Conservation (phyloP, 257 asterid genomes). For the Solanum rostratum region DNA sequence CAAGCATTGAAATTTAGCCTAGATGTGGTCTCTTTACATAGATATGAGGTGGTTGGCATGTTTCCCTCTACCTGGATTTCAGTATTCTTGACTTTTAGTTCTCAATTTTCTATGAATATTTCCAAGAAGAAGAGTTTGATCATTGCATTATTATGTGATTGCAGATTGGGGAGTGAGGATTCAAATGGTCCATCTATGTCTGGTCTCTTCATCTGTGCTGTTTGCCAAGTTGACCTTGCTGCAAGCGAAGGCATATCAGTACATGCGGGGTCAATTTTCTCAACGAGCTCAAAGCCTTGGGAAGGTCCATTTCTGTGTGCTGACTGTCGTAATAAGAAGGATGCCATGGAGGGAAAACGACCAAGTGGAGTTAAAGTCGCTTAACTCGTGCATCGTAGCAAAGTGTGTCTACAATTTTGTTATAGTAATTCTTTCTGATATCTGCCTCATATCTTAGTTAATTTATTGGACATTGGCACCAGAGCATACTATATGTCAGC, state of each 20-base stretch:
- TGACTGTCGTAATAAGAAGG: constrained; percentile 64
- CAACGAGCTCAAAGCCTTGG: constrained; percentile 72
- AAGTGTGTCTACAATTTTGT: neutral
- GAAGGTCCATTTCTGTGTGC: constrained; percentile 83
- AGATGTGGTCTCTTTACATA: neutral
- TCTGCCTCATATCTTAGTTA: neutral
- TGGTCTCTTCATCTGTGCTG: constrained; percentile 55
- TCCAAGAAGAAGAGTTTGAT: neutral
- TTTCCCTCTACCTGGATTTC: neutral
- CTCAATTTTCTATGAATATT: neutral
- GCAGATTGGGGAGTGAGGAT: constrained; percentile 61
- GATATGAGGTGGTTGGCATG: neutral
- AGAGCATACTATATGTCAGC: neutral
- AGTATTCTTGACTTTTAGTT: neutral
- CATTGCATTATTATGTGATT: neutral
- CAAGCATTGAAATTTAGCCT: neutral
- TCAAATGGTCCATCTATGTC: constrained; percentile 20
- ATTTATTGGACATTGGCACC: neutral
- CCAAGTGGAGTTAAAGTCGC: constrained; percentile 34
- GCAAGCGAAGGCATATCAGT: constrained; percentile 64
- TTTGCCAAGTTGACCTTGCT: constrained; percentile 51
- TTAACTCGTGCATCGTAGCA: neutral
- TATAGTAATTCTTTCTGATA: constrained; percentile 2
- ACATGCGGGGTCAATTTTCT: constrained; percentile 75
- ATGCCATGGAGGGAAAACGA: constrained; percentile 71